Evolutionary conservation across 192 early-diverging fungal species (phyloP), one percentile per base, ranked within the genome.

Genomic region (Umbelopsis ramanniana): DNA sequence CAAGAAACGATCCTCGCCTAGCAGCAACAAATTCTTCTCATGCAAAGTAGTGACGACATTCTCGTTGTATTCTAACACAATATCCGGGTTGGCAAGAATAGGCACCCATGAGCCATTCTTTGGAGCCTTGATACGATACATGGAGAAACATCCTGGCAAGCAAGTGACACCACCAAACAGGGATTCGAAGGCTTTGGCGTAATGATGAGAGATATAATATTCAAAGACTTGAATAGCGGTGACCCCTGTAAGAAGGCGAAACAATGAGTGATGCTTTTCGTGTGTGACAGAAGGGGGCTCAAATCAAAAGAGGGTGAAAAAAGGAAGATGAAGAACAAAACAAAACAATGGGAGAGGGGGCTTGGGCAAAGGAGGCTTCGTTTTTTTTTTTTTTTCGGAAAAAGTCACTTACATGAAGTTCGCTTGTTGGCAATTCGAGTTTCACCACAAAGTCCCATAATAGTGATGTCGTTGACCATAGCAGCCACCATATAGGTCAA

Each of bases 371-470:
- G 29, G 50, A 63, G 22, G 52, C 21, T 95, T 29, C 29, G 29
- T 94, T 83, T n/a, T n/a, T n/a, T n/a, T n/a, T n/a, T n/a, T n/a
- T n/a, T n/a, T n/a, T n/a, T 95, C 94, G 76, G 92, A 97, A 43
- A 43, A 43, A 43, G 40, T 7, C 11, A 97, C 93, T 82, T 89
- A 90, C 89, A 95, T 46, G 91, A 91, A 72, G 89, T 82, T 7
- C 81, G 80, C 85, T 98, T 96, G 85, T 99, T 99, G 46, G 91
- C 94, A 77, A 99, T 97, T 76, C 94, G 83, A 33, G 97, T 98
- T 80, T 98, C 97, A 52, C 97, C 97, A 84, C 97, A 98, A 35
- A 97, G 84, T 19, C 97, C 97, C 93, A 99, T 97, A 78, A 99
- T 94, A 4, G 83, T 83, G 47, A 85, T 82, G 82, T 99, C 95